phyloP scores from a whole-genome alignment of 371 early-diverging fungal genomes.

The Rhizopus stolonifer region DNA sequence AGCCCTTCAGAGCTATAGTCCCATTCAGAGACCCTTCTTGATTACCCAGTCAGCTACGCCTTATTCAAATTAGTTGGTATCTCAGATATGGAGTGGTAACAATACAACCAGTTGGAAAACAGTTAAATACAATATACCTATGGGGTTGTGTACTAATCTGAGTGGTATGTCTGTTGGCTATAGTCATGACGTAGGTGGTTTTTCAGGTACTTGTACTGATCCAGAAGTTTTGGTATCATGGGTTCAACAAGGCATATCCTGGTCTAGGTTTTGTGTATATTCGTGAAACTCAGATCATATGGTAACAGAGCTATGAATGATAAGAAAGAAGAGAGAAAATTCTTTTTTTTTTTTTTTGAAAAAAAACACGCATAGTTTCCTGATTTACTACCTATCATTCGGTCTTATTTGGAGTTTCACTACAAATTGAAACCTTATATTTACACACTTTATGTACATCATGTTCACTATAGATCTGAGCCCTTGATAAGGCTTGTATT shows the following conservation, averaged over 20 bases:
- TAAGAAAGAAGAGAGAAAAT: too few relatives aligned
- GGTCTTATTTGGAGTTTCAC: constrained; percentile 53
- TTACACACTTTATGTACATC: constrained; percentile 46
- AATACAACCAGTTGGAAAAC: constrained; percentile 65
- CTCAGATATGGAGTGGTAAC: constrained; percentile 66
- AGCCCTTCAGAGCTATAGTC: constrained; percentile 40
- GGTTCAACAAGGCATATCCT: constrained; percentile 65
- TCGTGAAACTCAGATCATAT: constrained; percentile 58
- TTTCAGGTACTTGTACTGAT: constrained; percentile 57
- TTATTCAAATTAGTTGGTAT: constrained; percentile 45
- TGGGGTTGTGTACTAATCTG: constrained; percentile 57
- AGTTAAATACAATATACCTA: constrained; percentile 58
- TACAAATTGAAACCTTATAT: constrained; percentile 60
- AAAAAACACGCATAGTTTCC: too few relatives aligned
- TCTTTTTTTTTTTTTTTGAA: too few relatives aligned
- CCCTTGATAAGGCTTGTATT: constrained; percentile 60
- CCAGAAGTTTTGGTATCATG: constrained; percentile 62
- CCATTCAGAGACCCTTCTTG: constrained; percentile 52
- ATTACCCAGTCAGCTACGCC: constrained; percentile 58
- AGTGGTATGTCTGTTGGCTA: constrained; percentile 49
- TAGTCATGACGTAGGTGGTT: constrained; percentile 69
- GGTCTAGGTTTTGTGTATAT: constrained; percentile 63
- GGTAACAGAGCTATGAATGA: constrained; percentile 67
- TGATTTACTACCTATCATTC: constrained; percentile 49
- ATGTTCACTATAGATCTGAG: constrained; percentile 28